Evolutionary conservation across 2,329 filamentous ascomycete genomes (phyloP).

Genomic region (Leptographium flavum): DNA sequence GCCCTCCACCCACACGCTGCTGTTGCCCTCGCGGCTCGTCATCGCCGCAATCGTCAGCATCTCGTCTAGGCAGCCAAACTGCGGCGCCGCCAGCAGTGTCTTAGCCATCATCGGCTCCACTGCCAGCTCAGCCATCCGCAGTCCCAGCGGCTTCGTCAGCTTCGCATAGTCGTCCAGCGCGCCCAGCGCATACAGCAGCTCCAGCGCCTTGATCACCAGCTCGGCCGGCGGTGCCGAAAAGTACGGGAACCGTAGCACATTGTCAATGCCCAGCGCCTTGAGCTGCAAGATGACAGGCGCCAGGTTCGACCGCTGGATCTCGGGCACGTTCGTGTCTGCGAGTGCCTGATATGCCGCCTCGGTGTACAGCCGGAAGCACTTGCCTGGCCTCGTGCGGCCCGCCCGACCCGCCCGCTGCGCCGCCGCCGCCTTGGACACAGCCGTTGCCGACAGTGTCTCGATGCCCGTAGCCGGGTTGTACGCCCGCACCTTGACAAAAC

Average conservation of each 20-base stretch:
- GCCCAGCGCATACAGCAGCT: slow-evolving; percentile 74
- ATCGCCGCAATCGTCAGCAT: slow-evolving; percentile 88
- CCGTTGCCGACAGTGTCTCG: slow-evolving; percentile 68
- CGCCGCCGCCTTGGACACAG: slow-evolving; percentile 84
- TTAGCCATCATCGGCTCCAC: slow-evolving; percentile 95
- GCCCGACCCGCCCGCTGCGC: slow-evolving; percentile 82
- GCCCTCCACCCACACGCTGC: slow-evolving; percentile 66
- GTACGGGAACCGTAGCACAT: slow-evolving; percentile 82
- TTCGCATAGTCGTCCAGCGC: slow-evolving; percentile 83
- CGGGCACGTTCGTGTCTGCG: slow-evolving; percentile 62
- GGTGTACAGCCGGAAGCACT: slow-evolving; percentile 88
- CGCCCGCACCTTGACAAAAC: slow-evolving; percentile 78
- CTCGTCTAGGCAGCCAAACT: slow-evolving; percentile 69
- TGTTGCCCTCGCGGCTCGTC: slow-evolving; percentile 71
- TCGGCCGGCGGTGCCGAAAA: slow-evolving; percentile 74
- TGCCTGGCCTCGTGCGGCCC: slow-evolving; percentile 76
- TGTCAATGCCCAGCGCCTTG: slow-evolving; percentile 90
- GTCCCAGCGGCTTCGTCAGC: slow-evolving; percentile 75
- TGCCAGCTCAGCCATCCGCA: slow-evolving; percentile 82
- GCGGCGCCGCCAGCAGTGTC: slow-evolving; percentile 59
- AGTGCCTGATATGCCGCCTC: slow-evolving; percentile 55
- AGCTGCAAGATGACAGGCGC: slow-evolving; percentile 80
- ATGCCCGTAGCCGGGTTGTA: slow-evolving; percentile 79
- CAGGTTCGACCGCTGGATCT: slow-evolving; percentile 85
- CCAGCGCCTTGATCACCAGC: slow-evolving; percentile 71